phyloP scores from a whole-genome alignment of 306 rosid species.

The Abrus precatorius region DNA sequence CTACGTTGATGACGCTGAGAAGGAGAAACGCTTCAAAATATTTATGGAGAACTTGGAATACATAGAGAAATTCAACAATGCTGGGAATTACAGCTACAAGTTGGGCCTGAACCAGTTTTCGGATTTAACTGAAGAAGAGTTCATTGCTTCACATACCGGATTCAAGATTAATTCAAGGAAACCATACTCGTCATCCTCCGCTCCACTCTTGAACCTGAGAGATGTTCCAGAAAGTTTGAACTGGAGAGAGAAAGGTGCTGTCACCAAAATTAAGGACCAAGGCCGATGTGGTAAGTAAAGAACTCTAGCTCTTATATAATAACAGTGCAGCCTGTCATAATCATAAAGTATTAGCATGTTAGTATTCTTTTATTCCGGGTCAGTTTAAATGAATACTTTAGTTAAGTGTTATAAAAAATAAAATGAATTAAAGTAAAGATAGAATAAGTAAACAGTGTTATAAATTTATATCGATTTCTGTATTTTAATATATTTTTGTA shows the following conservation, averaged over 20 bases:
- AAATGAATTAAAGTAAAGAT: too few relatives aligned
- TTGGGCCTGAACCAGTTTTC: constrained; percentile 52
- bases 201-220: background rate
- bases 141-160: constrained; percentile 50
- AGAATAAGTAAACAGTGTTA: too few relatives aligned
- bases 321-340: too few relatives aligned
- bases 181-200: background rate
- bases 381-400: too few relatives aligned
- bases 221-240: constrained; percentile 43
- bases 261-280: constrained; percentile 51
- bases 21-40: constrained; percentile 46
- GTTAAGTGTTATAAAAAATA: too few relatives aligned
- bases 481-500: too few relatives aligned
- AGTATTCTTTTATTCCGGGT: too few relatives aligned
- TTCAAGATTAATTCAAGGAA: background rate
- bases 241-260: constrained; percentile 55
- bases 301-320: background rate
- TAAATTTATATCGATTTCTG: too few relatives aligned
- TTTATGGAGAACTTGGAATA: constrained; percentile 47
- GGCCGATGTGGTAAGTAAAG: constrained; percentile 47
- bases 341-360: too few relatives aligned
- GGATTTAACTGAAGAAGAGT: constrained; percentile 58
- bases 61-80: constrained; percentile 53
- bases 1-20: constrained; percentile 39
- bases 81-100: constrained; percentile 49